Conservation (phyloP, 2,329 filamentous ascomycete species). For the Paradendryphiella salina region DNA sequence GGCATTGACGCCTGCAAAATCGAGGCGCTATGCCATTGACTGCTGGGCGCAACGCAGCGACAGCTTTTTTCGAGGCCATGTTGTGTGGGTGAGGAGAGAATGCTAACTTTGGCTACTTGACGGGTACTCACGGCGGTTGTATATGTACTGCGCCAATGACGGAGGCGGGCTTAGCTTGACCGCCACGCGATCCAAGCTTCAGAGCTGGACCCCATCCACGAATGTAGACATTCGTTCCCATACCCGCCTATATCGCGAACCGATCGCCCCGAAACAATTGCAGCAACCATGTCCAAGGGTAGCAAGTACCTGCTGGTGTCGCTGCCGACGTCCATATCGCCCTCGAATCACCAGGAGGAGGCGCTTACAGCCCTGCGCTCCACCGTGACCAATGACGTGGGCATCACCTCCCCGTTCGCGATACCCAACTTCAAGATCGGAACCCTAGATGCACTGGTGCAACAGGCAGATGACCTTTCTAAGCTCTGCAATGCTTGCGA, state of each 20-base stretch:
- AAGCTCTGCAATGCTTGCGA: conserved; percentile 84
- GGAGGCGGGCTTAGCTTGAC: conserved; percentile 16
- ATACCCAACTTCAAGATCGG: conserved; percentile 98
- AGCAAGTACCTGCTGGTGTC: conserved; percentile 84
- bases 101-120: conserved; percentile 5
- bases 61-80: conserved; percentile 40
- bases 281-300: conserved; percentile 49
- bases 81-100: conserved; percentile 19
- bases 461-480: conserved; percentile 91
- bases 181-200: conserved; percentile 22
- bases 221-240: conserved; percentile 25
- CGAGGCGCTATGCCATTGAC: conserved; percentile 29
- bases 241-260: conserved; percentile 22
- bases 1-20: conserved; percentile 17
- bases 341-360: conserved; percentile 77
- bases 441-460: conserved; percentile 89
- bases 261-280: conserved; percentile 14
- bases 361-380: conserved; percentile 75
- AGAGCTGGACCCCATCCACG: conserved; percentile 22
- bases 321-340: conserved; percentile 82
- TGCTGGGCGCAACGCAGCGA: conserved; percentile 29
- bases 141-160: conserved; percentile 25
- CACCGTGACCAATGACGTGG: conserved; percentile 74
- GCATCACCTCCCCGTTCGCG: conserved; percentile 73
- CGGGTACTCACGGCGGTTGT: conserved; percentile 25